These are phyloP conservation scores for Solanum infundibuliforme DNA, from an alignment of 257 asterid species.

Conservation along the genomic window DNA sequence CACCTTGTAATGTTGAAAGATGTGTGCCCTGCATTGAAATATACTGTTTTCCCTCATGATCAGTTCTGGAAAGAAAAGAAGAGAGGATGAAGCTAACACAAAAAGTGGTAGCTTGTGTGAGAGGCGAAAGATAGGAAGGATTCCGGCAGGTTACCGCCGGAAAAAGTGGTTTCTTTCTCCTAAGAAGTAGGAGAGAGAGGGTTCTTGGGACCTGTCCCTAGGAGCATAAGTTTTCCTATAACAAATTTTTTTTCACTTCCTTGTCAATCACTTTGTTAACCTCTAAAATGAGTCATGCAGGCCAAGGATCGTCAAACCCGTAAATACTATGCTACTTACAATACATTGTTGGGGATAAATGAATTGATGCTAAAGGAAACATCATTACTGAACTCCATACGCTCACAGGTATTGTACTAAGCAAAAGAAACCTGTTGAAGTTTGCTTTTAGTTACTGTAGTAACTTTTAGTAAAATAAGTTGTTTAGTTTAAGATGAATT, in stretches of 20 bases:
- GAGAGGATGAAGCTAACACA: too few species aligned
- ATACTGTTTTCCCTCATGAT: background rate
- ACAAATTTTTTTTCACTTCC: background rate
- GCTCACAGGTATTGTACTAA: conserved; percentile 51
- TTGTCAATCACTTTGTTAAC: conserved; percentile 6
- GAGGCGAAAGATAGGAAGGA: background rate
- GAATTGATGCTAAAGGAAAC: conserved; percentile 81
- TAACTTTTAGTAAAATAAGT: too few species aligned
- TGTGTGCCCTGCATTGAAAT: background rate
- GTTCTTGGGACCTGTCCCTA: background rate
- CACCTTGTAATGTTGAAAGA: background rate
- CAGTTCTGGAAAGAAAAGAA: too few species aligned
- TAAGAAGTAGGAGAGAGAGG: background rate
- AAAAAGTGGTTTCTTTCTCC: background rate
- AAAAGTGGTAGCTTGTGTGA: too few species aligned
- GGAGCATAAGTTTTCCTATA: background rate
- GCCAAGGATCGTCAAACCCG: conserved; percentile 57
- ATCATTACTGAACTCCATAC: conserved; percentile 70
- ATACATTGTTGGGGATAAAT: conserved; percentile 69
- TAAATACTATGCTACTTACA: conserved; percentile 65
- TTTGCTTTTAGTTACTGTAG: too few species aligned
- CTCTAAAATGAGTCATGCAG: conserved; percentile 23
- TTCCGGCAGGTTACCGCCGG: background rate
- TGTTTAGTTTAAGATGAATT: too few species aligned
- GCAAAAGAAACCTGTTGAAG: background rate